phyloP scores from a whole-genome alignment of 345 rosid genomes.

The Salix koriyanagi region DNA sequence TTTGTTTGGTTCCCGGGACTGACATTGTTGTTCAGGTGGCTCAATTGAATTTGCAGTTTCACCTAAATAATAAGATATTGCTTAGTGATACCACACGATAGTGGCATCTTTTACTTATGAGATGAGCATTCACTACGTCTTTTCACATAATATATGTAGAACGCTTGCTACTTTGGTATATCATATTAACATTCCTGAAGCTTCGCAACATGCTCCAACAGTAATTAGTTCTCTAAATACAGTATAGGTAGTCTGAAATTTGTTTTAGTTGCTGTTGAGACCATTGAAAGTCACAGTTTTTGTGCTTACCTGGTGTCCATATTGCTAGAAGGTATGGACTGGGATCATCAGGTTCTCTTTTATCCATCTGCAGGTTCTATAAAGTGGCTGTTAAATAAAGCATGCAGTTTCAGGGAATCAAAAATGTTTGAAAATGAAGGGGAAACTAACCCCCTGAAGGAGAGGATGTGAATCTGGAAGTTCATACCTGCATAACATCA shows the following conservation, averaged over 20 bases:
- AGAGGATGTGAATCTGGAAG: conserved; percentile 92
- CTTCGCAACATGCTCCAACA: not conserved
- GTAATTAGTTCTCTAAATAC: not conserved
- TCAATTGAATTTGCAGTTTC: conserved; percentile 75
- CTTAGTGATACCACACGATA: not conserved
- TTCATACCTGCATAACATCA: conserved; percentile 63
- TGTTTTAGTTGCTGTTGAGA: not conserved
- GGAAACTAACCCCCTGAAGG: conserved; percentile 54
- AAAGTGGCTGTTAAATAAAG: not conserved
- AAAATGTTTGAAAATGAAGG: not conserved
- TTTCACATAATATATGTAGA: not conserved
- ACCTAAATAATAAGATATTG: conserved; percentile 34
- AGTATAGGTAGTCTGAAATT: not conserved
- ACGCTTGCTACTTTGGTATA: not conserved
- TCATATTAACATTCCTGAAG: not conserved
- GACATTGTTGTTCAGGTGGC: conserved; percentile 55
- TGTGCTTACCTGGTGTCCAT: conserved; percentile 87
- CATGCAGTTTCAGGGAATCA: not conserved
- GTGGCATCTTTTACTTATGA: not conserved
- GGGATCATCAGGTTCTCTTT: conserved; percentile 77
- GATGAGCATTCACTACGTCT: not conserved
- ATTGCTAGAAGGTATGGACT: conserved; percentile 81
- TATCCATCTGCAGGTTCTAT: conserved; percentile 58
- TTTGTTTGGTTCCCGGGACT: conserved; percentile 40
- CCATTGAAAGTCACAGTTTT: not conserved